phyloP scores from a whole-genome alignment of 352 stramenopile species.

The Phytophthora nicotianae region DNA sequence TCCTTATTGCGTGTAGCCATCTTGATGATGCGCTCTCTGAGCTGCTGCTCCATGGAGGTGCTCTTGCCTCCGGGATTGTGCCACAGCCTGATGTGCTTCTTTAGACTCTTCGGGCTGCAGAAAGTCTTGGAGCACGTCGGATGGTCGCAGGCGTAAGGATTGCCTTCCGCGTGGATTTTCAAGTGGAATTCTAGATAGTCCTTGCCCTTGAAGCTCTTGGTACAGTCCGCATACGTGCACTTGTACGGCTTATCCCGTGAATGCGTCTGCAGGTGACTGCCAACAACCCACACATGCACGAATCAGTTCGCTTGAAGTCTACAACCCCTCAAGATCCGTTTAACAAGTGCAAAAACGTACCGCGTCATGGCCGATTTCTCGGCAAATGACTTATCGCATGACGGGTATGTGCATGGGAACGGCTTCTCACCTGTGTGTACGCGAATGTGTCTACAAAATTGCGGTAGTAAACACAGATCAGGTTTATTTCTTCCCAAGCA shows the following conservation, averaged over 20 bases:
- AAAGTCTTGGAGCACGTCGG: conserved; percentile 86
- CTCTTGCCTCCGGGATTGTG: conserved; percentile 84
- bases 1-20: conserved; percentile 87
- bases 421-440: conserved; percentile 90
- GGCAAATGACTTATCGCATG: conserved; percentile 89
- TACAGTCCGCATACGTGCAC: conserved; percentile 84
- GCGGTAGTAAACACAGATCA: conserved; percentile 12
- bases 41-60: conserved; percentile 86
- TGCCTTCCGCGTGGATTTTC: conserved; percentile 85
- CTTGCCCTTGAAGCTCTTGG: conserved; percentile 90
- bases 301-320: conserved; percentile 6
- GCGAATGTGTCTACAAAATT: conserved; percentile 75
- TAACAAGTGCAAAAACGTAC: conserved; percentile 32
- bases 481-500: conserved; percentile 9
- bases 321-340: conserved; percentile 24
- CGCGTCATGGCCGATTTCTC: conserved; percentile 89
- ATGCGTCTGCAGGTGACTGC: conserved; percentile 84
- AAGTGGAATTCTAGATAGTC: conserved; percentile 87
- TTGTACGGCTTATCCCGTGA: conserved; percentile 87
- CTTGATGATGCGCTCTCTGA: conserved; percentile 86
- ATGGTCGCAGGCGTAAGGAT: conserved; percentile 82
- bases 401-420: conserved; percentile 81
- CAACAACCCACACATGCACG: conserved; percentile 1
- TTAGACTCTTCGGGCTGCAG: conserved; percentile 84
- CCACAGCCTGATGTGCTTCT: conserved; percentile 85